Conservation (phyloP, 2,329 filamentous ascomycete genomes). For the Neodidymelliopsis sp. region DNA sequence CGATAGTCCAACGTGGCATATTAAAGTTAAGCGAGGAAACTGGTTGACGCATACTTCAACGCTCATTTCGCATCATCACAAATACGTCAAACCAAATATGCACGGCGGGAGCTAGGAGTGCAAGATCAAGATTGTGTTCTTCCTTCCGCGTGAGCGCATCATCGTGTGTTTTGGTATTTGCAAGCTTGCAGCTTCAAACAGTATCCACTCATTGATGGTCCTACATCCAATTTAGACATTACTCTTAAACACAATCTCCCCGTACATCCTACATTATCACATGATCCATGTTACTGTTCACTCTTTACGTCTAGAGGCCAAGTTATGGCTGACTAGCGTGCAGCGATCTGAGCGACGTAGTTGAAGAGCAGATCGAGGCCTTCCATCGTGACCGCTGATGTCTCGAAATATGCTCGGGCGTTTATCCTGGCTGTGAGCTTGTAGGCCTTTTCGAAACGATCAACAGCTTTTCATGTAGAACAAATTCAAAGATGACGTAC, state of each 20-base stretch:
- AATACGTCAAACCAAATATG: constrained; percentile 1
- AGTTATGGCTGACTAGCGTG: not conserved
- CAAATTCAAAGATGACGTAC: not conserved
- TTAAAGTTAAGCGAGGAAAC: constrained; percentile 3
- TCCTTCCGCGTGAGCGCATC: no score
- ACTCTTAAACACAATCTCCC: no score
- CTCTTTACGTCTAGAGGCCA: no score
- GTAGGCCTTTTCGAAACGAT: constrained; percentile 15
- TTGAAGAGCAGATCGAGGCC: constrained; percentile 23
- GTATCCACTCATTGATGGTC: no score
- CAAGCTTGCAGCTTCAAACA: no score
- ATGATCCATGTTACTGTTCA: no score
- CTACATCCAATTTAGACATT: no score
- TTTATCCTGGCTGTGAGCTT: constrained; percentile 21
- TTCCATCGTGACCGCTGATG: constrained; percentile 17
- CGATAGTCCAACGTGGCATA: constrained; percentile 3
- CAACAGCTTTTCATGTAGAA: not conserved
- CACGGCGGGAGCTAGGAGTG: not conserved
- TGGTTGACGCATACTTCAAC: not conserved
- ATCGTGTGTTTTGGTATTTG: no score
- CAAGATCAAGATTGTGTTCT: no score
- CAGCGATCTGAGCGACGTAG: constrained; percentile 12
- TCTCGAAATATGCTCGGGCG: constrained; percentile 27
- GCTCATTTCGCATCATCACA: constrained; percentile 6
- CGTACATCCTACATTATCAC: no score